Base-by-base conservation (phyloP, 768 basidiomycete genomes). In the Hemileccinum impolitum region DNA sequence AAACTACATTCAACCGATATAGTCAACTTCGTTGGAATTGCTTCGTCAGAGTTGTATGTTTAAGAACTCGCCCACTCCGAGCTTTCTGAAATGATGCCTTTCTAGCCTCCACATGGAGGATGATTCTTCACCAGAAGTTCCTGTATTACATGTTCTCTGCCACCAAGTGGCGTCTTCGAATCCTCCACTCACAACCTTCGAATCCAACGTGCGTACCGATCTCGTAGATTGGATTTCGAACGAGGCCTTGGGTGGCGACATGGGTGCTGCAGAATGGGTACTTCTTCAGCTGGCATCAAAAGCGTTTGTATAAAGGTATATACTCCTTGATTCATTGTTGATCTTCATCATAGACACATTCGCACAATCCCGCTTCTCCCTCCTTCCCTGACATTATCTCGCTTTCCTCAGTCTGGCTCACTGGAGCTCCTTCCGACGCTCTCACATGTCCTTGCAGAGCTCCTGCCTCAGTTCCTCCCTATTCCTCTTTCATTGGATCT, bases 171-270 rank as follows among this genome's bases (percentile, higher is more conserved):
- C 42, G 4, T 25, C 58, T 13, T n/a, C 43, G 17, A 43, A 5
- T 10, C 19, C 30, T 19, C 26, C 18, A 17, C 40, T 51, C 50
- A 19, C 45, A 54, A 38, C 44, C 48, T 17, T 56, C 44, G 40
- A 51, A 43, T 17, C 47, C 32, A 45, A 53, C 13, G 49, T 80
- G 14, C 73, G 85, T 32, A 60, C 73, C 8, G 77, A 83, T 39
- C 70, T 93, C 15, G 73, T 91, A 34, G 53, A 69, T 0, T 93
- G 90, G 90, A 78, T 93, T 42, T 85, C 89, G 1, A 66, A 75
- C 19, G 81, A 87, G 59, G 80, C 75, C 11, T 72, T 92, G 4
- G 85, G 75, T 0, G 84, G 86, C 4, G 90, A 93, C 59, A 64
- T 57, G 26, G 71, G 79, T 18, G 82, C 83, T 2, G 87, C 89